Evolutionary conservation across 75 land plant species (phyloP), one percentile per base, ranked within the genome.

Genomic region (Selaginella moellendorffii): DNA sequence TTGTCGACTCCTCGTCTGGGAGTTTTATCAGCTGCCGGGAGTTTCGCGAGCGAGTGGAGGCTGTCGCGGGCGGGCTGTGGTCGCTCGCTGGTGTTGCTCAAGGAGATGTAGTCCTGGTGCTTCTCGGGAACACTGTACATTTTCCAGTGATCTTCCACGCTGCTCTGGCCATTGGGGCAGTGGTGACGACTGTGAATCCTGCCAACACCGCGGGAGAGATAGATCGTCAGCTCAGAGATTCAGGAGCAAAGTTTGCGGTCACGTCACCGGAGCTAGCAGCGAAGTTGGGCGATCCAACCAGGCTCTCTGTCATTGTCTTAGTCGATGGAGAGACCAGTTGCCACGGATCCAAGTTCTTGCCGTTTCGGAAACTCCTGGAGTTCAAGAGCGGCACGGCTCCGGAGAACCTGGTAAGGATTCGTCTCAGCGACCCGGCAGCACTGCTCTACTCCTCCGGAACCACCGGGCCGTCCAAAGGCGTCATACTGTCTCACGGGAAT

Each of bases 371-470:
- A n/a, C n/a, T n/a, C n/a, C n/a, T n/a, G n/a, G n/a, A n/a, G n/a
- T n/a, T n/a, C n/a, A n/a, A n/a, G n/a, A n/a, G n/a, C n/a, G n/a
- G n/a, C n/a, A n/a, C n/a, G n/a, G n/a, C n/a, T n/a, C n/a, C n/a
- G n/a, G n/a, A n/a, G n/a, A n/a, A n/a, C n/a, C n/a, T n/a, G n/a
- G n/a, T n/a, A n/a, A n/a, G n/a, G n/a, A n/a, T n/a, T n/a, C n/a
- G n/a, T n/a, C n/a, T n/a, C n/a, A n/a, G n/a, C n/a, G n/a, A n/a
- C n/a, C n/a, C n/a, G n/a, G n/a, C n/a, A n/a, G 96, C 96, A 2
- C 69, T 93, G 17, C 98, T 96, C 0, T 93, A 79, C 76, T 93
- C 96, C 0, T 93, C 96, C 2, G 98, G 98, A 17, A 93, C 98
- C 21, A 93, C 98, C 1, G 98, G 98, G 8, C 14, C 79, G 0